Evolutionary conservation across 148 eudicot genomes (phyloP).

Genomic region (Diospyros kaki): DNA sequence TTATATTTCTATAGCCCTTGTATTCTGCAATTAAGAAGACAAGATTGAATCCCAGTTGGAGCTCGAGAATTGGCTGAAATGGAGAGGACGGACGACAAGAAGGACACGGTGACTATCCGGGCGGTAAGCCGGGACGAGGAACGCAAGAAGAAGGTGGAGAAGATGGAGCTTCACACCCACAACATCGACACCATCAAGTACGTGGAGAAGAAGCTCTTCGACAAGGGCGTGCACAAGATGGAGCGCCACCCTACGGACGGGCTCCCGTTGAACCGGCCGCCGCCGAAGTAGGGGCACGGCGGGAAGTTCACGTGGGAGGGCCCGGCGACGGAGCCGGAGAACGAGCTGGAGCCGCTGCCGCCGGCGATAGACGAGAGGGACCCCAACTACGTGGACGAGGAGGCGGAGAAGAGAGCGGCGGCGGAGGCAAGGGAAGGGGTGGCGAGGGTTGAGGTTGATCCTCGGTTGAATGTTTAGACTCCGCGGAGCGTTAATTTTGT

Average conservation of each 20-base stretch:
- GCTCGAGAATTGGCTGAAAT: not conserved
- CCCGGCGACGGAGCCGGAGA: slow-evolving; percentile 33
- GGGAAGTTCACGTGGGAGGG: slow-evolving; percentile 98
- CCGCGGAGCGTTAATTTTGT: too few relatives aligned
- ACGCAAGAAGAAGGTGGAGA: slow-evolving; percentile 42
- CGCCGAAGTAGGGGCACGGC: slow-evolving; percentile 75
- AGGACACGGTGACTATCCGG: slow-evolving; percentile 35
- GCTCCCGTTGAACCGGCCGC: slow-evolving; percentile 32
- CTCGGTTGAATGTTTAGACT: slow-evolving; percentile 23
- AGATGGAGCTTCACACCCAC: slow-evolving; percentile 25
- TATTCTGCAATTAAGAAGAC: too few relatives aligned
- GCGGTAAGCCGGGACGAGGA: slow-evolving; percentile 54
- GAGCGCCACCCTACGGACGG: slow-evolving; percentile 66
- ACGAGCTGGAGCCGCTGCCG: slow-evolving; percentile 38
- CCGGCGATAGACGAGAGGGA: slow-evolving; percentile 59
- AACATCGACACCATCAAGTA: slow-evolving; percentile 42
- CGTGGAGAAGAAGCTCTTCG: slow-evolving; percentile 51
- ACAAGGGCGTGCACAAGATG: slow-evolving; percentile 53
- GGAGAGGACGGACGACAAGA: slow-evolving; percentile 23
- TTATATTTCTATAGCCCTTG: too few relatives aligned
- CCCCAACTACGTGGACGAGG: slow-evolving; percentile 66
- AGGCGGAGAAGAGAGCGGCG: slow-evolving; percentile 24
- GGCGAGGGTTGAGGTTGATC: slow-evolving; percentile 66
- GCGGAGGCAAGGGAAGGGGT: slow-evolving; percentile 24
- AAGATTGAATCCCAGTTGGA: too few relatives aligned